A percentile compares a stretch with the other conserved stretches of the same genome.
Conservation (phyloP, 345 rosid genomes). For the Hevea brasiliensis region DNA sequence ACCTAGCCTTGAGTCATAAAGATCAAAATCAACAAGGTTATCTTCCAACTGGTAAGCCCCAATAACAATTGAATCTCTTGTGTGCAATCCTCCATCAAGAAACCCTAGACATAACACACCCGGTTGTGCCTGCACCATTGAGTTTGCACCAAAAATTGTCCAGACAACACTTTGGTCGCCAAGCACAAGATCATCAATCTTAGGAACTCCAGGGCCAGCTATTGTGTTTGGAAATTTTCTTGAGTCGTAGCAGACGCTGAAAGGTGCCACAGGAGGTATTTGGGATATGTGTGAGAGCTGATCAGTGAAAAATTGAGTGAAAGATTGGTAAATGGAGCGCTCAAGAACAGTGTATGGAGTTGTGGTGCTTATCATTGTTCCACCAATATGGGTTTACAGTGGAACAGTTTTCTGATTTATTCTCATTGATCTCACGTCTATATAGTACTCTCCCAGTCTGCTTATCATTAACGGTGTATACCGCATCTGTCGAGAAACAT, state of each 20-base stretch:
- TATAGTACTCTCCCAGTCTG: constrained; percentile 30
- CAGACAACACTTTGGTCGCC: constrained; percentile 19
- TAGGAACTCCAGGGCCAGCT: constrained; percentile 22
- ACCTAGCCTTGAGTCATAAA: constrained; percentile 27
- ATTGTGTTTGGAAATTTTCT: background rate
- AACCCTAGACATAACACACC: constrained; percentile 37
- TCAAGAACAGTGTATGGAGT: constrained; percentile 26
- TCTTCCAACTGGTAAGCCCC: constrained; percentile 39
- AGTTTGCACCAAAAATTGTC: constrained; percentile 31
- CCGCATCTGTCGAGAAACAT: constrained; percentile 11
- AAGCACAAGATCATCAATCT: constrained; percentile 31
- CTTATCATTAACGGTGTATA: constrained; percentile 31
- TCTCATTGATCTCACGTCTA: constrained; percentile 21
- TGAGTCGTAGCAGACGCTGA: constrained; percentile 21
- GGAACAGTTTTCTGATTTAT: constrained; percentile 23
- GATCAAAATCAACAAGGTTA: constrained; percentile 33
- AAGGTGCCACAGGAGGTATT: constrained; percentile 18
- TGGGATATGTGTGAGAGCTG: constrained; percentile 13
- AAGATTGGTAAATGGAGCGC: constrained; percentile 25
- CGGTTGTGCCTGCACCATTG: constrained; percentile 24
- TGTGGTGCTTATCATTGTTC: constrained; percentile 30
- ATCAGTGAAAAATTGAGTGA: constrained; percentile 17
- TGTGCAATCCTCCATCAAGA: constrained; percentile 29
- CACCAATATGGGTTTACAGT: background rate
- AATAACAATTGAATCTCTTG: constrained; percentile 21